These are phyloP conservation scores for Termitomyces titanicus DNA, from an alignment of 768 basidiomycete genomes.

Conservation along the genomic window DNA sequence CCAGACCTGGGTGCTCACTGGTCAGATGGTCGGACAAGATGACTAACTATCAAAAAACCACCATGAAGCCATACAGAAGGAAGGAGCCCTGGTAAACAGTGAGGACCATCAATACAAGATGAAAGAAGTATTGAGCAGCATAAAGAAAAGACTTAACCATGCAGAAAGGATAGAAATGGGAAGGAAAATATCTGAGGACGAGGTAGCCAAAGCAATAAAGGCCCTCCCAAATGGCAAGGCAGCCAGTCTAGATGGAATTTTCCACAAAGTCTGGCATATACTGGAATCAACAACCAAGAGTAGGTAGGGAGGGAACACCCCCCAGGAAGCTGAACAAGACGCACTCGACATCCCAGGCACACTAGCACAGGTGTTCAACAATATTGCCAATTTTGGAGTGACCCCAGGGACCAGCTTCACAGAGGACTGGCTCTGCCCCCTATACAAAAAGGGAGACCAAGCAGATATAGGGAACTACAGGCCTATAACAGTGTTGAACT, in stretches of 20 bases:
- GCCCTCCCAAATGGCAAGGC: constrained; percentile 17
- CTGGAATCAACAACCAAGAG: not conserved
- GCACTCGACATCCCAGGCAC: no score
- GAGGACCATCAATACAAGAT: no score
- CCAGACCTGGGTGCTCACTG: not conserved
- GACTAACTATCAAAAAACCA: constrained; percentile 26
- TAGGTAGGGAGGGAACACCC: not conserved
- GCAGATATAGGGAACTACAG: not conserved
- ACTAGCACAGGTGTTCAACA: no score
- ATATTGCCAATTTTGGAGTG: no score
- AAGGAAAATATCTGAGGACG: no score
- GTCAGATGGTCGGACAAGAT: constrained; percentile 21
- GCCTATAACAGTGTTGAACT: not conserved
- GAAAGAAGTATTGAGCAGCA: no score
- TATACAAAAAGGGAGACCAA: not conserved
- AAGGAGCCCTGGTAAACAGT: no score
- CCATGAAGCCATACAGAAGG: constrained; percentile 26
- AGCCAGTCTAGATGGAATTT: constrained; percentile 21
- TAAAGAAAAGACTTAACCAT: no score
- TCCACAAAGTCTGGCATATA: constrained; percentile 21
- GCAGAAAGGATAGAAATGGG: no score
- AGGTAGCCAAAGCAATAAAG: constrained; percentile 9
- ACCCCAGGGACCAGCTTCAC: no score
- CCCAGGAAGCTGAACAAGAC: not conserved
- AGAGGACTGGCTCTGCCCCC: not conserved